phyloP scores from a whole-genome alignment of 208 protist genomes.

The Trypanosoma mega region DNA sequence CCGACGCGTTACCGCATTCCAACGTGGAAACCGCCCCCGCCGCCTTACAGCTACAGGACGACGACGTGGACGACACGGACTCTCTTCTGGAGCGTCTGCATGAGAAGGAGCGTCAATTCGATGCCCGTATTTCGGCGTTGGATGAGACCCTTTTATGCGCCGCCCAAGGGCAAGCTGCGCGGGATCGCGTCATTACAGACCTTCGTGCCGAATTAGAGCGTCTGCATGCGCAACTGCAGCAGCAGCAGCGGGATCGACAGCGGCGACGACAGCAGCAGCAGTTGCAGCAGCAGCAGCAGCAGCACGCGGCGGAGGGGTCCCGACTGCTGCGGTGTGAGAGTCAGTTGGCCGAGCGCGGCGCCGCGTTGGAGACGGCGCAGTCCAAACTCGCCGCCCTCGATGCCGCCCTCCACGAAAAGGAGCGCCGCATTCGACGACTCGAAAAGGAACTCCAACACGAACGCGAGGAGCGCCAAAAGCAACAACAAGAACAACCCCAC shows the following conservation, averaged over 20 bases:
- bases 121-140: conserved; percentile 71
- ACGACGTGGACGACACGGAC: conserved; percentile 25
- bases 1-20: too few relatives aligned
- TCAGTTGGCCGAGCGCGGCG: conserved; percentile 21
- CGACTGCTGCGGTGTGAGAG: conserved; percentile 11
- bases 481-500: background rate
- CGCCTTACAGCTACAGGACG: conserved; percentile 9
- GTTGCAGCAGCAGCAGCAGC: too few relatives aligned
- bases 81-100: conserved; percentile 45
- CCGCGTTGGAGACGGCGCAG: conserved; percentile 37
- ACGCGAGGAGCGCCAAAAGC: background rate
- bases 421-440: background rate
- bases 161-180: conserved; percentile 54
- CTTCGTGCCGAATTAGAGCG: conserved; percentile 56
- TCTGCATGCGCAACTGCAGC: conserved; percentile 31
- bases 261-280: too few relatives aligned
- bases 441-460: conserved; percentile 11
- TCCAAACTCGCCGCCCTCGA: conserved; percentile 17
- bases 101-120: conserved; percentile 73
- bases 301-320: too few relatives aligned
- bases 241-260: too few relatives aligned
- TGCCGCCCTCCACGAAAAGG: conserved; percentile 3
- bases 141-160: conserved; percentile 72
- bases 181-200: conserved; percentile 67
- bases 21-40: too few relatives aligned